These are phyloP conservation scores for Avicennia marina DNA, from an alignment of 257 asterid species.

Conservation along the genomic window DNA sequence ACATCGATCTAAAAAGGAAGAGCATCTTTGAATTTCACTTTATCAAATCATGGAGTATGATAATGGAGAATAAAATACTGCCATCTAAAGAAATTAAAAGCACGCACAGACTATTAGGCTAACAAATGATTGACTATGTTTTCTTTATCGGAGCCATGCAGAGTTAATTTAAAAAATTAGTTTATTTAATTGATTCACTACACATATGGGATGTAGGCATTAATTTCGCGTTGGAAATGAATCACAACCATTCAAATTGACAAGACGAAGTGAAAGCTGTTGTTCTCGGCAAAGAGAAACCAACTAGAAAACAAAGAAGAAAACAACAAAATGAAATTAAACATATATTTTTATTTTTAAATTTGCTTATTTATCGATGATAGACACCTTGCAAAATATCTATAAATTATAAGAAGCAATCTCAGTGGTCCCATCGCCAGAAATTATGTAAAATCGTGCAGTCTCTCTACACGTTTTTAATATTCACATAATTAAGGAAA, in stretches of 20 bases:
- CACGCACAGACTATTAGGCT: too few relatives aligned
- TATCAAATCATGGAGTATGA: slow-evolving; percentile 13
- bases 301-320: not conserved
- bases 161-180: too few relatives aligned
- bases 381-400: not conserved
- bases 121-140: not conserved
- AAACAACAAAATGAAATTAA: not conserved
- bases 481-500: not conserved
- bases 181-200: too few relatives aligned
- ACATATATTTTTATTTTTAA: not conserved
- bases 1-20: not conserved
- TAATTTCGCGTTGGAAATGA: too few relatives aligned
- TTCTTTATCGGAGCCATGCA: too few relatives aligned
- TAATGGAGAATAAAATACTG: too few relatives aligned
- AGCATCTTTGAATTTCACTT: slow-evolving; percentile 16
- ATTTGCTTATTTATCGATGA: not conserved
- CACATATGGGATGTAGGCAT: too few relatives aligned
- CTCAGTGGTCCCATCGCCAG: slow-evolving; percentile 17
- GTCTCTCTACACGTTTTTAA: slow-evolving; percentile 13
- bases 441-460: not conserved
- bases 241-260: too few relatives aligned
- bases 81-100: not conserved
- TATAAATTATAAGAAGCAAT: too few relatives aligned
- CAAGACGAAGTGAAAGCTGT: too few relatives aligned
- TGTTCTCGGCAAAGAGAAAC: too few relatives aligned